Conservation (phyloP, 345 rosid species). For the Cardamine resedifolia region DNA sequence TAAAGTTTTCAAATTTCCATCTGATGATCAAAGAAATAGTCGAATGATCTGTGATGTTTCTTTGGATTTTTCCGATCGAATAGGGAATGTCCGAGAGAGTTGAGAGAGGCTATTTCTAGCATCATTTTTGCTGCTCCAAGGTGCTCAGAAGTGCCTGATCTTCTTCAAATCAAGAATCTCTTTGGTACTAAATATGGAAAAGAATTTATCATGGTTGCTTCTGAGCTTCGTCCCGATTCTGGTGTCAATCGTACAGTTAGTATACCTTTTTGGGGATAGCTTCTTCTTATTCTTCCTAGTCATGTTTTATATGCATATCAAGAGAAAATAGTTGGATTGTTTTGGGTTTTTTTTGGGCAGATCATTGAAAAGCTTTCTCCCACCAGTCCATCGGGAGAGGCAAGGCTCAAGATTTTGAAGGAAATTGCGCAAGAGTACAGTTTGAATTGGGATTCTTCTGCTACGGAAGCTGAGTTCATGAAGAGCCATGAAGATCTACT, state of each 20-base stretch:
- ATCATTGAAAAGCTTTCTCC: conserved; percentile 84
- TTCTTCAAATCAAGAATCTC: conserved; percentile 74
- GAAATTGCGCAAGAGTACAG: conserved; percentile 75
- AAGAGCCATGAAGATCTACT: conserved; percentile 90
- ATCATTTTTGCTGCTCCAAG: conserved; percentile 95
- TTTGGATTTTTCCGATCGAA: conserved; percentile 7
- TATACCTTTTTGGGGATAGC: conserved; percentile 25
- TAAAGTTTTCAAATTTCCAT: conserved; percentile 36
- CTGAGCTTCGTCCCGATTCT: conserved; percentile 93
- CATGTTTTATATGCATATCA: background rate
- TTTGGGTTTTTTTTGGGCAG: conserved; percentile 39
- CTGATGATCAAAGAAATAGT: background rate
- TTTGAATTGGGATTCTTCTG: conserved; percentile 82
- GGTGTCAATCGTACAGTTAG: conserved; percentile 91
- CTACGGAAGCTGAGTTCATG: conserved; percentile 74
- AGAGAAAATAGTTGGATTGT: background rate
- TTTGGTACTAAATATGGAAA: conserved; percentile 84
- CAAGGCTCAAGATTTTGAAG: conserved; percentile 71
- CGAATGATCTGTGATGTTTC: background rate
- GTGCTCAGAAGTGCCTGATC: conserved; percentile 92
- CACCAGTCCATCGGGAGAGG: conserved; percentile 73
- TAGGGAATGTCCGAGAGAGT: conserved; percentile 90
- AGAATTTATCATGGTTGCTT: conserved; percentile 67
- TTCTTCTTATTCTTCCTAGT: conserved; percentile 22
- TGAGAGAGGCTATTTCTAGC: conserved; percentile 89